Conservation (phyloP, 208 protist species). For the Acanthamoeba lenticulata region DNA sequence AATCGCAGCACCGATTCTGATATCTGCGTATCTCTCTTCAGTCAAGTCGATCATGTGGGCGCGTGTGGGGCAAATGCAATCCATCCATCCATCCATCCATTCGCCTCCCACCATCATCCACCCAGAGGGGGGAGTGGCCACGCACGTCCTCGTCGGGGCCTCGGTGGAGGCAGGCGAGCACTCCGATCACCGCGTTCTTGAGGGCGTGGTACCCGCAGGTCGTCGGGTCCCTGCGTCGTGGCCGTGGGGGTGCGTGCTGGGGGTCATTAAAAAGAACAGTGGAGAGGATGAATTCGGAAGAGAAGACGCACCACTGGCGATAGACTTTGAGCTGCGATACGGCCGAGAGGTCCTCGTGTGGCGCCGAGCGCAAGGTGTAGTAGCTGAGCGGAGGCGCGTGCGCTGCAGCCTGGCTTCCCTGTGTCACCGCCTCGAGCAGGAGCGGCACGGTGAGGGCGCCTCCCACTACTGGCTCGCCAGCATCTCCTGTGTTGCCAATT, state of each 20-base stretch:
- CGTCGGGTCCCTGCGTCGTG: neutral
- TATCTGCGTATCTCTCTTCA: no score
- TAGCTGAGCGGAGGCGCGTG: neutral
- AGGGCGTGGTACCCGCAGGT: neutral
- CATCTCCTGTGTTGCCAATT: neutral
- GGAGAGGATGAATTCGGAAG: neutral
- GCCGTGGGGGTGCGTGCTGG: no score
- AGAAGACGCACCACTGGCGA: neutral
- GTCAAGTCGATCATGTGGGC: no score
- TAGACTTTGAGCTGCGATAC: constrained; percentile 6
- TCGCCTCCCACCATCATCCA: no score
- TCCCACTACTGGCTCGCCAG: neutral
- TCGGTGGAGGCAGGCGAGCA: neutral
- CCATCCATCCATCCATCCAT: no score
- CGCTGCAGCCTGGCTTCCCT: neutral
- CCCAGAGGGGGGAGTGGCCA: neutral
- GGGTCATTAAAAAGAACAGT: neutral
- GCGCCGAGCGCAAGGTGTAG: neutral
- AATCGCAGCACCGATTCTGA: neutral
- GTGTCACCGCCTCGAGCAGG: neutral
- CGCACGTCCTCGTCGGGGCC: neutral
- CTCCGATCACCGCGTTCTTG: constrained; percentile 28
- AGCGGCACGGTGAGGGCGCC: neutral
- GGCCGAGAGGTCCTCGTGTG: neutral
- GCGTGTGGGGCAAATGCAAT: no score